Evolutionary conservation across 176 grass and related monocot species (phyloP), one percentile per base, ranked within the genome.

Genomic region (Pharus latifolius): DNA sequence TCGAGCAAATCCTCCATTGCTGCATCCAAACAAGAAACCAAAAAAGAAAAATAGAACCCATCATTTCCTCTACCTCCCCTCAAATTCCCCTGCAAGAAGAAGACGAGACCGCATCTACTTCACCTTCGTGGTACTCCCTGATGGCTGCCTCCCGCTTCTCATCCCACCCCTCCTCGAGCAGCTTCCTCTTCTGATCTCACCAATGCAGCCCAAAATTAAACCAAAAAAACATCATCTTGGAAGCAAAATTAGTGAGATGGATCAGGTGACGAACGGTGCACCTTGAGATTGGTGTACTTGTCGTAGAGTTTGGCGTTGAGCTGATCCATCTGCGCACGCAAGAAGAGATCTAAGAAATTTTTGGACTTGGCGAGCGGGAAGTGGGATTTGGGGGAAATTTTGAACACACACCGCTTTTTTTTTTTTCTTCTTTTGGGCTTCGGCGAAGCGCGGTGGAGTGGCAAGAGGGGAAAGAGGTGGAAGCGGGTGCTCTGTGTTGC

Each of bases 151-250:
- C 45, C 54, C 35, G 46, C n/a, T 71, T 74, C 45, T 7, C 50
- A 19, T 63, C 50, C 68, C 70, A 45, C 24, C 55, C 77, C n/a
- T 87, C 68, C 11, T 75, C 73, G 9, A 65, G 33, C 15, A 81
- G 59, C 84, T 78, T 88, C 49, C 77, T 56, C 75, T 92, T 92
- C 89, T 88, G 63, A 62, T 30, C 3, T 23, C n/a, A 76, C 40
- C 14, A 18, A 58, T 11, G 15, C 29, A 40, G 34, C 46, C 52
- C 31, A 48, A 33, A 63, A 43, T 12, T 18, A 2, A 46, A 30
- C 32, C 18, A 43, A 73, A 9, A n/a, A n/a, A n/a, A n/a, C n/a
- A n/a, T n/a, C n/a, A n/a, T n/a, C n/a, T n/a, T n/a, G n/a, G n/a
- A n/a, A n/a, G n/a, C n/a, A n/a, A n/a, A n/a, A n/a, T n/a, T n/a